Conservation (phyloP, 1,284 basidiomycete species). For the Bjerkandera adusta region DNA sequence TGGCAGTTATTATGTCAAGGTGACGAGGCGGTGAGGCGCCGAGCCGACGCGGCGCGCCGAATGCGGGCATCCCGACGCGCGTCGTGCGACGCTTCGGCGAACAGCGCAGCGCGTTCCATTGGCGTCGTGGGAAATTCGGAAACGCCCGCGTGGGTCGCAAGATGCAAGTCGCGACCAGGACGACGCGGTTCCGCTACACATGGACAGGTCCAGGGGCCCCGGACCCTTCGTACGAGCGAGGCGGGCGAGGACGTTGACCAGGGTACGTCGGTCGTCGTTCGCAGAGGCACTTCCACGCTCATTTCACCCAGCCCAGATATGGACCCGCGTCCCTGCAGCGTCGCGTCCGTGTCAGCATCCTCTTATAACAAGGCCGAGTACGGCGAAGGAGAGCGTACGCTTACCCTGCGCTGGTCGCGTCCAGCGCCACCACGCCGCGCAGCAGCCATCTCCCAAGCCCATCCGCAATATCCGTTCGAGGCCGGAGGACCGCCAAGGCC, state of each 20-base stretch:
- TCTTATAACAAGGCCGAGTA: no score
- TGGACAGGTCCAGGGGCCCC: neutral
- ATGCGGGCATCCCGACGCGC: neutral
- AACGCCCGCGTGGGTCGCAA: neutral
- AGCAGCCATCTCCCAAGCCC: no score
- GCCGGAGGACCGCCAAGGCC: no score
- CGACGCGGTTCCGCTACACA: neutral
- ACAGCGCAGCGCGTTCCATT: neutral
- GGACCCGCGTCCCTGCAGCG: slow-evolving; percentile 5
- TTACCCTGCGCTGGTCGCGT: no score
- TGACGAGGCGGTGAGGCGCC: no score
- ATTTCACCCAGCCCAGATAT: neutral
- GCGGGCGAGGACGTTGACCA: neutral
- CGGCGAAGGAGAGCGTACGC: no score
- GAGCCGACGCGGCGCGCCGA: no score
- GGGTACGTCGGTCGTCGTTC: neutral
- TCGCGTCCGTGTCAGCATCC: no score
- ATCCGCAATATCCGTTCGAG: no score
- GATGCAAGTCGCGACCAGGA: neutral
- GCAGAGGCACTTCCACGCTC: neutral
- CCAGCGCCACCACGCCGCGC: no score
- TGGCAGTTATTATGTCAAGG: no score
- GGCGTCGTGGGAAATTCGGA: neutral
- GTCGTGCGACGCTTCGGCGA: neutral
- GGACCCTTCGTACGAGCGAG: neutral